These are phyloP conservation scores for Penicillium expansum DNA, from an alignment of 2,329 filamentous ascomycete species.

Conservation along the genomic window DNA sequence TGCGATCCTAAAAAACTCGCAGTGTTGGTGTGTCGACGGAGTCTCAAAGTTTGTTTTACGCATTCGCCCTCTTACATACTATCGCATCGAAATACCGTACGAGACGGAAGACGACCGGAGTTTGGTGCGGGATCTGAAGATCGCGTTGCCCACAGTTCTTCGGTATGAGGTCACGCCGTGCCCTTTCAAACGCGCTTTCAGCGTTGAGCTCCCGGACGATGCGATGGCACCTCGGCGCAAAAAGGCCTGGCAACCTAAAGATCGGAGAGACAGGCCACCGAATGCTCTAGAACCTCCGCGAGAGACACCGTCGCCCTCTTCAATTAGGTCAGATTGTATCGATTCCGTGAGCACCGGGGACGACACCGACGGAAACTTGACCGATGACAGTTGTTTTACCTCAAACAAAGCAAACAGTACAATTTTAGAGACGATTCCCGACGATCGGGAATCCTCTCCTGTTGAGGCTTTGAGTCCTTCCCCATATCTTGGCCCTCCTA, in stretches of 20 bases:
- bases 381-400: constrained; percentile 31
- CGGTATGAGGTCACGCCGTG: constrained; percentile 86
- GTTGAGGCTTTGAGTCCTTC: constrained; percentile 10
- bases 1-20: constrained; percentile 82
- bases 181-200: constrained; percentile 76
- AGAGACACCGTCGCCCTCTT: constrained; percentile 11
- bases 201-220: constrained; percentile 68
- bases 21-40: constrained; percentile 91
- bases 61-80: constrained; percentile 78
- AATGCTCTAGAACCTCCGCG: constrained; percentile 9
- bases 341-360: constrained; percentile 32
- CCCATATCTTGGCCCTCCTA: constrained; percentile 9
- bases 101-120: constrained; percentile 61
- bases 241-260: constrained; percentile 65
- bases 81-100: constrained; percentile 81
- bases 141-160: constrained; percentile 68
- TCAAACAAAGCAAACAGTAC: constrained; percentile 26
- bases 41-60: constrained; percentile 82
- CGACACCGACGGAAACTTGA: constrained; percentile 33
- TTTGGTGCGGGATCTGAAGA: constrained; percentile 65
- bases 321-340: constrained; percentile 15
- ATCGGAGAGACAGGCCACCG: constrained; percentile 42
- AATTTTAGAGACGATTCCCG: constrained; percentile 24
- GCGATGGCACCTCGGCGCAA: constrained; percentile 64
- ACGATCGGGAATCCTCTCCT: constrained; percentile 17